phyloP scores from a whole-genome alignment of 352 stramenopile species.

The Globisporangium sylvaticum region DNA sequence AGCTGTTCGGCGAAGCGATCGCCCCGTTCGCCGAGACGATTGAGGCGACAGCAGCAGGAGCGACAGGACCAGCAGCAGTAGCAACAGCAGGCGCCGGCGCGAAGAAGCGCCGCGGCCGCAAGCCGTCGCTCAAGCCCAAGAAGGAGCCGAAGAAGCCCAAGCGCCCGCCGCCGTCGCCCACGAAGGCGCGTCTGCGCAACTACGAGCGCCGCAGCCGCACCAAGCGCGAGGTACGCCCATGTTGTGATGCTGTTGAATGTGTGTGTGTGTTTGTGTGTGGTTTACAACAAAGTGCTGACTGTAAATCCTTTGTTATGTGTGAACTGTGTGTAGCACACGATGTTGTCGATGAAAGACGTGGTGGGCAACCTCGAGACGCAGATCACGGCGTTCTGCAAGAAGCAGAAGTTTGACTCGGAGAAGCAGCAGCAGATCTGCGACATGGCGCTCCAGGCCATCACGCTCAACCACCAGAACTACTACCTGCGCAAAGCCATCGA shows the following conservation, averaged over 20 bases:
- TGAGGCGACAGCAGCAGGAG: background rate
- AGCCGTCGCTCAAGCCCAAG: constrained; percentile 30
- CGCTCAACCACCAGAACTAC: constrained; percentile 51
- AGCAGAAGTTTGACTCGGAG: constrained; percentile 7
- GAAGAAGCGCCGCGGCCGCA: constrained; percentile 43
- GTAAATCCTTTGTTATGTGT: background rate
- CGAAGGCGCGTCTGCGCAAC: constrained; percentile 42
- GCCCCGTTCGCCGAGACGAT: background rate
- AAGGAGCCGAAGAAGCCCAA: constrained; percentile 30
- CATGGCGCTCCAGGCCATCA: constrained; percentile 36
- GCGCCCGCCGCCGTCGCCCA: constrained; percentile 29
- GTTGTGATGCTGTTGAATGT: background rate
- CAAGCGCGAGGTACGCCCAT: constrained; percentile 36
- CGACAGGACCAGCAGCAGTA: background rate
- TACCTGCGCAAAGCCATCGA: constrained; percentile 41
- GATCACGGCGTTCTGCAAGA: constrained; percentile 30
- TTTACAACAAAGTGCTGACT: constrained; percentile 1
- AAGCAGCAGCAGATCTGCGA: constrained; percentile 30
- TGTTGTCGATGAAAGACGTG: constrained; percentile 49
- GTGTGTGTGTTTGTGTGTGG: constrained; percentile 3
- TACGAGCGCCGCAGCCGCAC: constrained; percentile 53
- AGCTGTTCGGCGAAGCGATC: background rate
- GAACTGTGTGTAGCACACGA: constrained; percentile 29
- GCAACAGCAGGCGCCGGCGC: background rate
- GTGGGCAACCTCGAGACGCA: constrained; percentile 32